phyloP scores from a whole-genome alignment of 2,329 filamentous ascomycete species.

The Lachnellula arida region DNA sequence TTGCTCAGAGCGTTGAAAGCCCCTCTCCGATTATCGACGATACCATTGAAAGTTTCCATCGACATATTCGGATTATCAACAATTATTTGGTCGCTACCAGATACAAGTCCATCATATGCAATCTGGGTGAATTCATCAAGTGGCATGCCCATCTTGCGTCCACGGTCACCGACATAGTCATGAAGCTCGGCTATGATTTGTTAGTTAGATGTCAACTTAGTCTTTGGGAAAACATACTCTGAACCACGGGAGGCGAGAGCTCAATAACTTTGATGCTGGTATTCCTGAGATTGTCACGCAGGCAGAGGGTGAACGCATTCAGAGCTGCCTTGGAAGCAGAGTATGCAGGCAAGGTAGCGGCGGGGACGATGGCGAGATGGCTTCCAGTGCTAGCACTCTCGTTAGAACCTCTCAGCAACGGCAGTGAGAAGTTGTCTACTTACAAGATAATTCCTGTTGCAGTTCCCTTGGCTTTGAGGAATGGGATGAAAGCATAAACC shows the following conservation, averaged over 20 bases:
- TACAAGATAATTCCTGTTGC: constrained; percentile 19
- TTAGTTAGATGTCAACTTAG: neutral
- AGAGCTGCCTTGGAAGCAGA: constrained; percentile 18
- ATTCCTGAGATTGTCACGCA: constrained; percentile 38
- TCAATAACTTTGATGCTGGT: constrained; percentile 38
- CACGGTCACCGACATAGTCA: constrained; percentile 40
- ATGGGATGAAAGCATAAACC: constrained; percentile 36
- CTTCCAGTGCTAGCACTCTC: constrained; percentile 15
- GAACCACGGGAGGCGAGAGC: constrained; percentile 34
- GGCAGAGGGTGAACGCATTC: constrained; percentile 31
- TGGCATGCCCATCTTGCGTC: constrained; percentile 45
- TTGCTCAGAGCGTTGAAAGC: neutral
- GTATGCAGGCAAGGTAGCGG: constrained; percentile 21
- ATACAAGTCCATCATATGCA: constrained; percentile 13
- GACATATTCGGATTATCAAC: constrained; percentile 4
- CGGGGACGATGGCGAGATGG: constrained; percentile 17
- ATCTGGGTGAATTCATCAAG: constrained; percentile 38
- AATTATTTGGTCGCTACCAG: constrained; percentile 11
- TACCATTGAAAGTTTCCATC: neutral
- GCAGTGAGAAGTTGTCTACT: neutral
- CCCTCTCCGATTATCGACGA: neutral
- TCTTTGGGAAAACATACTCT: constrained; percentile 16
- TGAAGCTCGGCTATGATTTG: constrained; percentile 36
- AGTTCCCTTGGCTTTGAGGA: constrained; percentile 14
- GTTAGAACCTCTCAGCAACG: neutral